Evolutionary conservation across 352 stramenopile species (phyloP).

Genomic region (Pythium insidiosum): DNA sequence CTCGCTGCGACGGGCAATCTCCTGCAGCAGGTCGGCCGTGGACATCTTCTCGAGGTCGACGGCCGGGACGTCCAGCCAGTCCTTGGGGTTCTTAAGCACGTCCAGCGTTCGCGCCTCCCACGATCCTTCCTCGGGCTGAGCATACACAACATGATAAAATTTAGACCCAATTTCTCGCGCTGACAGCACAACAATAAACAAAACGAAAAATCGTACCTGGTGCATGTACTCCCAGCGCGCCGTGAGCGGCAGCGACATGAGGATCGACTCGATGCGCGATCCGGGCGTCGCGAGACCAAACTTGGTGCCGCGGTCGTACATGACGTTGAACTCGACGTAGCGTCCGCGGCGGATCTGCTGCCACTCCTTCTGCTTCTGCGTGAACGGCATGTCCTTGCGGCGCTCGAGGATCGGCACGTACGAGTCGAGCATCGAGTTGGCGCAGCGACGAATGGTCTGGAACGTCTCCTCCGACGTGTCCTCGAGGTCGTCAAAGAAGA

Average conservation of each 20-base stretch:
- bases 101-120: constrained; percentile 92
- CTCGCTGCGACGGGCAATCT: constrained; percentile 70
- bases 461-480: constrained; percentile 88
- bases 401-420: constrained; percentile 95
- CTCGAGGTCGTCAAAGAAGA: constrained; percentile 98
- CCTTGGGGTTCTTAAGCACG: constrained; percentile 89
- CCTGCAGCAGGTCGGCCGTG: constrained; percentile 63
- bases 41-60: constrained; percentile 63
- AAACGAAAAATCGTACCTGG: constrained; percentile 16
- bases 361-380: constrained; percentile 95
- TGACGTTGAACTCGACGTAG: constrained; percentile 99
- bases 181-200: no score
- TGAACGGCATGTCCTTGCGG: constrained; percentile 95
- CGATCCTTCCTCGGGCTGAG: constrained; percentile 72
- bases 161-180: no score
- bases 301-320: constrained; percentile 98
- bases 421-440: constrained; percentile 84
- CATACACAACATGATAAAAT: constrained; percentile 20
- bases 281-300: constrained; percentile 96
- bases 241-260: constrained; percentile 97
- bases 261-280: constrained; percentile 96
- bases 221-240: constrained; percentile 96
- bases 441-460: constrained; percentile 68
- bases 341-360: constrained; percentile 94
- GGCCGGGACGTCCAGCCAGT: constrained; percentile 89